Evolutionary conservation across 441 rosid genomes (phyloP).

Genomic region (Pelargonium citronellum): DNA sequence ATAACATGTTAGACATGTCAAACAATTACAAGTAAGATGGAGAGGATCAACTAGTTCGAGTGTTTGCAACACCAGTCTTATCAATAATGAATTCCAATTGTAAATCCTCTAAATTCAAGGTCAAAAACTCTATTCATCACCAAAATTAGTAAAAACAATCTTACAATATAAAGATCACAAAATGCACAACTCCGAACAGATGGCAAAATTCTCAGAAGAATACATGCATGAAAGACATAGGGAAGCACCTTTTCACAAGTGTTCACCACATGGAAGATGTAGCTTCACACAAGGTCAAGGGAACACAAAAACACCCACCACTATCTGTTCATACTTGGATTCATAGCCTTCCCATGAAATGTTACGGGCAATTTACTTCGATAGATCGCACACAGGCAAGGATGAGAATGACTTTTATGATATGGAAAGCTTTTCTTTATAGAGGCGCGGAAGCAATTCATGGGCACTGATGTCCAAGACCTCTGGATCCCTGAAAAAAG

Average conservation of each 20-base stretch:
- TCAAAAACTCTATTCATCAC: constrained; percentile 11
- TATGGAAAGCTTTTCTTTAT: constrained; percentile 47
- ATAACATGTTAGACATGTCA: not conserved
- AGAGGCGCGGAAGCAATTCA: constrained; percentile 76
- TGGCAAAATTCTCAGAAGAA: constrained; percentile 14
- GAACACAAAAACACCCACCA: constrained; percentile 12
- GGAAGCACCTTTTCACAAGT: constrained; percentile 16
- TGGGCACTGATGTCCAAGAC: constrained; percentile 58
- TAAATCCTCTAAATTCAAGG: constrained; percentile 4
- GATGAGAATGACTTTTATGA: constrained; percentile 22
- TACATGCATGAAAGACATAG: constrained; percentile 16
- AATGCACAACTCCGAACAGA: constrained; percentile 19
- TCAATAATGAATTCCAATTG: constrained; percentile 7
- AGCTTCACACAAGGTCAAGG: constrained; percentile 15
- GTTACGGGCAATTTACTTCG: constrained; percentile 15
- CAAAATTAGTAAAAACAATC: constrained; percentile 16
- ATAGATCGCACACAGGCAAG: not conserved
- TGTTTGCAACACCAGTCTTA: constrained; percentile 5
- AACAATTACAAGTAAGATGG: not conserved
- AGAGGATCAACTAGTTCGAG: not conserved
- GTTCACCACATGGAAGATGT: constrained; percentile 15
- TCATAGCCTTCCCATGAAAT: constrained; percentile 10
- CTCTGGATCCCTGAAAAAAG: constrained; percentile 69
- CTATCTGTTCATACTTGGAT: constrained; percentile 12
- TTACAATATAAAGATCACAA: constrained; percentile 12